Base-by-base conservation (phyloP, 2,329 filamentous ascomycete species). In the Lachnellula hyalina region DNA sequence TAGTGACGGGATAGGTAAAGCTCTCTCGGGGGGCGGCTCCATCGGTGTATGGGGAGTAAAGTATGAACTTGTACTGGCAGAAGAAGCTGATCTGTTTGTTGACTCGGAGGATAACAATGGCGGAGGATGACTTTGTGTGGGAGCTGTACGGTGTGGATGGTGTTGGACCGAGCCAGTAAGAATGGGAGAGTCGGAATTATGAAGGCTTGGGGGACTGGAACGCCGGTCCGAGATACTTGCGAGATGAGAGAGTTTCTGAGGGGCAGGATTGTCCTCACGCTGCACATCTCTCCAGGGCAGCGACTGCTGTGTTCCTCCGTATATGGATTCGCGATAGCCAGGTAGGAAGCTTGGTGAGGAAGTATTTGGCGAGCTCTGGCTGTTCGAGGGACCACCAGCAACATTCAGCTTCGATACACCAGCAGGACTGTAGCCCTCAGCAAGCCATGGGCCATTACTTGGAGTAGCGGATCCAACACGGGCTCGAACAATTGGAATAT, bases 301-400 rank as follows among this genome's bases (percentile, higher is more conserved):
- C 28, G 56, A 35, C 9, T 65, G 63, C 25, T 58, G 60, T 23
- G 47, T 38, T 19, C 19, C 44, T 4, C 50, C 35, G 34, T 60
- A 60, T 5, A 67, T 62, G 1, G 68, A 64, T n/a, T 69, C 68
- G 5, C 67, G 62, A 58, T 68, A 69, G 5, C 67, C 67, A 42
- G 66, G 65, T n/a, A 68, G 59, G 2, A 62, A 46, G 1, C 55
- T 61, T 5, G 65, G 55, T 17, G 63, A 64, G 9, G 56, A 38
- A 12, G 57, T 46, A 17, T 35, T 50, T 9, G 64, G 61, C 34
- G 66, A 65, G 14, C 15, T 42, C 42, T 62, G 61, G 14, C 46
- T 38, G 14, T 50, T 49, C 7, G 54, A 46, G 19, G 36, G 25
- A 9, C 54, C 55, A 32, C 49, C 36, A 6, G 49, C 46, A 15